These are phyloP conservation scores for Scenedesmus sp. DNA, from an alignment of 163 green algal genomes.

Conservation along the genomic window DNA sequence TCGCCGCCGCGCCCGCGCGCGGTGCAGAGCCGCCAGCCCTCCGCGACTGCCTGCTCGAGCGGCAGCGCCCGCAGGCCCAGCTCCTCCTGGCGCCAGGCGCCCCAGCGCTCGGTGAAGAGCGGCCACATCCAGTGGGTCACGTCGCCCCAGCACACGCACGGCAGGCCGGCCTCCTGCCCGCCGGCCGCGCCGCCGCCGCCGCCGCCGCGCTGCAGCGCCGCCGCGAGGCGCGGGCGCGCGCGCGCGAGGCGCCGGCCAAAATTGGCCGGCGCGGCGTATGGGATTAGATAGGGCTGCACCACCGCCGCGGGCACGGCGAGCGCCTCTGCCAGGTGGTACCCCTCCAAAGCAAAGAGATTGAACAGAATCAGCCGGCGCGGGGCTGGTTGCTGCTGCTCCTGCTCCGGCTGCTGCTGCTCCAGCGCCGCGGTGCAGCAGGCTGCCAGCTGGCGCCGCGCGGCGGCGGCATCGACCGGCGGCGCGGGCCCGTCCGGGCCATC, in stretches of 20 bases:
- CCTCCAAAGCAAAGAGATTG: constrained; percentile 83
- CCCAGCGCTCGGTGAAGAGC: constrained; percentile 74
- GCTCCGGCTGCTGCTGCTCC: background rate
- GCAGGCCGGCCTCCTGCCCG: background rate
- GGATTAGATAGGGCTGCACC: constrained; percentile 65
- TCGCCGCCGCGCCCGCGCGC: constrained; percentile 7
- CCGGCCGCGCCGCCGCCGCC: background rate
- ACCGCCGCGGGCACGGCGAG: constrained; percentile 50
- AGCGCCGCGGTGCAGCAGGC: background rate
- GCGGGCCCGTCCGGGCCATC: background rate
- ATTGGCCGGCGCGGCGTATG: constrained; percentile 54
- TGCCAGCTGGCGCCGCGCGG: background rate
- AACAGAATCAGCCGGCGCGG: constrained; percentile 59
- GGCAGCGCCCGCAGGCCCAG: constrained; percentile 52
- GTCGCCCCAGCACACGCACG: constrained; percentile 31
- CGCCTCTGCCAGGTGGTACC: constrained; percentile 70
- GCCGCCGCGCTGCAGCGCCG: constrained; percentile 21
- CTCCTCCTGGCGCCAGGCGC: constrained; percentile 53
- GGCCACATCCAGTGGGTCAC: constrained; percentile 85
- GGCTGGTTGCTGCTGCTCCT: constrained; percentile 25
- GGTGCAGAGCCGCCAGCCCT: constrained; percentile 16
- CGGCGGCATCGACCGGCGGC: too few species aligned
- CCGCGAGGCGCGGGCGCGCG: constrained; percentile 48
- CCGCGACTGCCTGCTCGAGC: constrained; percentile 3
- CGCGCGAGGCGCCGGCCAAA: constrained; percentile 56